Conservation (phyloP, 176 grass and related monocot genomes). For the Oryza rufipogon region DNA sequence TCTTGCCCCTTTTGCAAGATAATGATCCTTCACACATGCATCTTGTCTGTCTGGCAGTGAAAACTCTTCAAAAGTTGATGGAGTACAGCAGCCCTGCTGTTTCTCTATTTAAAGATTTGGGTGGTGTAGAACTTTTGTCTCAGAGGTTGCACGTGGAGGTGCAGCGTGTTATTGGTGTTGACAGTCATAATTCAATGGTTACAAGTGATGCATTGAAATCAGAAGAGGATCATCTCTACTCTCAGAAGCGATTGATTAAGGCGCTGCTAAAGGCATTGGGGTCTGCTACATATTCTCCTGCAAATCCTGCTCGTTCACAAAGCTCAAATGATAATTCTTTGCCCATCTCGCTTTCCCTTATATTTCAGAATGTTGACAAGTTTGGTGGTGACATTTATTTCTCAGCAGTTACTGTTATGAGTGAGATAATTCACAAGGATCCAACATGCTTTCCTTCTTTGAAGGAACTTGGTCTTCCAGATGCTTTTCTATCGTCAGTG, state of each 20-base stretch:
- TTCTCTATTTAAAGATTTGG: constrained; percentile 95
- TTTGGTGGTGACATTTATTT: constrained; percentile 99
- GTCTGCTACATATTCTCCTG: constrained; percentile 92
- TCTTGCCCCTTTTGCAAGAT: constrained; percentile 90
- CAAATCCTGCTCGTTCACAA: constrained; percentile 73
- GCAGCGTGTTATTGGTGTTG: constrained; percentile 74
- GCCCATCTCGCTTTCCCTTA: constrained; percentile 79
- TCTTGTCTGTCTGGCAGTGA: constrained; percentile 89
- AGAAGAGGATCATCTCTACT: constrained; percentile 81
- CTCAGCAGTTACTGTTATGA: constrained; percentile 97
- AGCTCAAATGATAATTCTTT: constrained; percentile 75
- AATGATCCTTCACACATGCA: constrained; percentile 79
- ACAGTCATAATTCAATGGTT: constrained; percentile 57
- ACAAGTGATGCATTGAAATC: constrained; percentile 61
- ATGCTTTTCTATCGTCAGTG: constrained; percentile 88
- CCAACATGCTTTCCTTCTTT: constrained; percentile 90
- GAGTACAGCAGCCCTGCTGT: constrained; percentile 94
- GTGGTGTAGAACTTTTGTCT: constrained; percentile 84
- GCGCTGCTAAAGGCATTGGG: constrained; percentile 94
- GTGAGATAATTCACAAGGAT: constrained; percentile 98
- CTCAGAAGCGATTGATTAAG: constrained; percentile 89
- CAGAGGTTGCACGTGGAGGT: constrained; percentile 88
- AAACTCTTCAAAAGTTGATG: constrained; percentile 95
- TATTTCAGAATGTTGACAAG: constrained; percentile 89
- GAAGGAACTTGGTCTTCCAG: constrained; percentile 85